Conservation (phyloP, 2,329 filamentous ascomycete genomes). For the Decorospora gaudefroyi region DNA sequence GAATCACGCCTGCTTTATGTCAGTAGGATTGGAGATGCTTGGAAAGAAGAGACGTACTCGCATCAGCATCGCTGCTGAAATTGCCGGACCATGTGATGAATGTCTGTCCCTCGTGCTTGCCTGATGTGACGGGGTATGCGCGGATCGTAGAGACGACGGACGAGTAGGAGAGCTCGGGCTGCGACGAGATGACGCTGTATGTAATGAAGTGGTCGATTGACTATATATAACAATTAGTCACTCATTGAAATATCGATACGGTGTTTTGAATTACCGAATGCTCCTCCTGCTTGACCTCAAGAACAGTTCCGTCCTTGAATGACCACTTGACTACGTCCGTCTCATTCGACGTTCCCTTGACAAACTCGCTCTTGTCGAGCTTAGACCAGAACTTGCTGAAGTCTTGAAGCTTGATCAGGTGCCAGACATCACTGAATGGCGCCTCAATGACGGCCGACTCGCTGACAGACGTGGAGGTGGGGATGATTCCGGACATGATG, state of each 20-base stretch:
- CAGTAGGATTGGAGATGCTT: conserved; percentile 5
- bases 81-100: conserved; percentile 71
- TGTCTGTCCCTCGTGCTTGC: conserved; percentile 65
- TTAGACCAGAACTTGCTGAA: conserved; percentile 70
- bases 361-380: conserved; percentile 64
- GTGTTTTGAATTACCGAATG: conserved; percentile 62
- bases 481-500: conserved; percentile 54
- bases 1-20: conserved; percentile 63
- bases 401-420: conserved; percentile 73
- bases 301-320: conserved; percentile 69
- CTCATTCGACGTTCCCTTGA: conserved; percentile 66
- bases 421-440: conserved; percentile 69
- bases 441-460: conserved; percentile 71
- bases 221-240: conserved; percentile 4
- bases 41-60: conserved; percentile 56
- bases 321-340: conserved; percentile 71
- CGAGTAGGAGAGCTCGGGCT: conserved; percentile 68
- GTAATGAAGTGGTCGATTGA: conserved; percentile 74
- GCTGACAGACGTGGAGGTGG: conserved; percentile 67
- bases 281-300: conserved; percentile 77
- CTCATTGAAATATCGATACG: neutral
- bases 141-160: conserved; percentile 69
- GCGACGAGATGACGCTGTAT: conserved; percentile 70
- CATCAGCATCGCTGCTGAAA: conserved; percentile 72
- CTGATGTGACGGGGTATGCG: conserved; percentile 67